These are phyloP conservation scores for Aspergillus texensis DNA, from an alignment of 2,329 filamentous ascomycete species.

Conservation along the genomic window DNA sequence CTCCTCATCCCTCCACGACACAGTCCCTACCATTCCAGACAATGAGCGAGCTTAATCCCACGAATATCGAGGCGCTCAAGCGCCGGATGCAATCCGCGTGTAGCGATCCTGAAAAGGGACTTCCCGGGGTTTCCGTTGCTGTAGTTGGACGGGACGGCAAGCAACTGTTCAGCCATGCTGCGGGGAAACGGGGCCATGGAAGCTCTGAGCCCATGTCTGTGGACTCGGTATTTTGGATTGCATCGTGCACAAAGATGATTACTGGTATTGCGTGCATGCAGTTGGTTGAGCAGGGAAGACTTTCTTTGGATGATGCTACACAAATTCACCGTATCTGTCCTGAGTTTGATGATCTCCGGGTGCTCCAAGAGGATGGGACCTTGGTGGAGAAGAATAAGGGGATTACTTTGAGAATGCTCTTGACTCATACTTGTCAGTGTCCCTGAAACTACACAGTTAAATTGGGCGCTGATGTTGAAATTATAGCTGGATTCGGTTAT, in stretches of 20 bases:
- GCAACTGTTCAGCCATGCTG: slow-evolving; percentile 52
- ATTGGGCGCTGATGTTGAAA: slow-evolving; percentile 17
- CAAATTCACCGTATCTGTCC: slow-evolving; percentile 45
- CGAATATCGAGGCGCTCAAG: background rate
- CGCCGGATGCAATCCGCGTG: background rate
- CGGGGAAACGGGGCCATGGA: slow-evolving; percentile 50
- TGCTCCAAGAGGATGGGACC: slow-evolving; percentile 42
- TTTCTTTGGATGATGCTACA: slow-evolving; percentile 46
- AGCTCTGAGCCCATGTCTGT: slow-evolving; percentile 57
- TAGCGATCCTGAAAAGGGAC: slow-evolving; percentile 39
- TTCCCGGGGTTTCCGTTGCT: slow-evolving; percentile 52
- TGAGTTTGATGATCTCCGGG: slow-evolving; percentile 47
- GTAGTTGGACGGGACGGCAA: slow-evolving; percentile 52
- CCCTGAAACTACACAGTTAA: background rate
- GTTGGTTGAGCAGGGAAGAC: slow-evolving; percentile 46
- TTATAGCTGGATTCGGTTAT: slow-evolving; percentile 59
- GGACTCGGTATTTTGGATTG: slow-evolving; percentile 63
- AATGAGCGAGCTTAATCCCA: background rate
- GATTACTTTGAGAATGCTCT: slow-evolving; percentile 61
- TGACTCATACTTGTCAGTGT: slow-evolving; percentile 49
- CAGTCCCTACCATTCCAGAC: background rate
- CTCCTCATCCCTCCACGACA: background rate
- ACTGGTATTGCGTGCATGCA: slow-evolving; percentile 51
- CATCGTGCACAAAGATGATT: slow-evolving; percentile 54
- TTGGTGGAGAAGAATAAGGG: slow-evolving; percentile 47